These are phyloP conservation scores for Phytophthora megakarya DNA, from an alignment of 352 stramenopile species.

Conservation along the genomic window DNA sequence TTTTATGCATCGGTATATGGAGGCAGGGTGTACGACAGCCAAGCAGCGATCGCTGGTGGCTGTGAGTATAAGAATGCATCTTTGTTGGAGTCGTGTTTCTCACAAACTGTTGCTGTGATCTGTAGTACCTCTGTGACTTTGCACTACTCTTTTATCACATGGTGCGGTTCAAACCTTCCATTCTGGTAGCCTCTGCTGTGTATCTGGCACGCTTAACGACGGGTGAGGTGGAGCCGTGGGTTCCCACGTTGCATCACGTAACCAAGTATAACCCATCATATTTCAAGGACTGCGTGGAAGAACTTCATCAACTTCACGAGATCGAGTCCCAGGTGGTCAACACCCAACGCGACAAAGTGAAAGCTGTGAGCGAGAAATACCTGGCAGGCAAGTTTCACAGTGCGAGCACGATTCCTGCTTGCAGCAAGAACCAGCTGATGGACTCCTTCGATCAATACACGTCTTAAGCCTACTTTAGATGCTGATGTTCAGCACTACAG, in stretches of 20 bases:
- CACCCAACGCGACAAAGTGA: conserved; percentile 76
- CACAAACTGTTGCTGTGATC: conserved; percentile 4
- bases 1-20: conserved; percentile 68
- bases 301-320: conserved; percentile 66
- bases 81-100: neutral
- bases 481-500: too few relatives aligned
- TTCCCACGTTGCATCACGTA: conserved; percentile 80
- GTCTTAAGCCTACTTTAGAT: too few relatives aligned
- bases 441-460: conserved; percentile 54
- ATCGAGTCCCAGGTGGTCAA: conserved; percentile 64
- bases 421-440: conserved; percentile 47
- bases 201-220: conserved; percentile 79
- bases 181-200: conserved; percentile 71
- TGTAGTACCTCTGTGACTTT: conserved; percentile 79
- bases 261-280: conserved; percentile 77
- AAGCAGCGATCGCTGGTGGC: conserved; percentile 66
- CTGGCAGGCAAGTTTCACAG: conserved; percentile 66
- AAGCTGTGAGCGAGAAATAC: conserved; percentile 87
- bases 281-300: conserved; percentile 65
- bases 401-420: conserved; percentile 53
- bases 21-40: conserved; percentile 58
- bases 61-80: conserved; percentile 34
- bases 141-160: conserved; percentile 73
- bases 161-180: conserved; percentile 73
- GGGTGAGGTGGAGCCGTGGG: conserved; percentile 66